phyloP scores from a whole-genome alignment of 192 early-diverging fungal genomes.

The Funneliformis geosporum region DNA sequence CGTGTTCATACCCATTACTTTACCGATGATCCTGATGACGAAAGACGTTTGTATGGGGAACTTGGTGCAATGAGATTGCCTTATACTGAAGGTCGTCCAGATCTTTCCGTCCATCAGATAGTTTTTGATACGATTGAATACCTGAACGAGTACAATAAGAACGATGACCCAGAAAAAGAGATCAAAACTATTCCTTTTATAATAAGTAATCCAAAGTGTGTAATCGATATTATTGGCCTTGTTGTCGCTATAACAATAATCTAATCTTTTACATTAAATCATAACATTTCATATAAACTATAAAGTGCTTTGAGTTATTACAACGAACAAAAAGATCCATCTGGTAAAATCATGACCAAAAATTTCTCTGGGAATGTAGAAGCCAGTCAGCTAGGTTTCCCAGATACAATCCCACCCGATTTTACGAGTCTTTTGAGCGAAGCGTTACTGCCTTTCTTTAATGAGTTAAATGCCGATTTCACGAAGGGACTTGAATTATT shows the following conservation, averaged over 20 bases:
- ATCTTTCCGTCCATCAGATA: slow-evolving; percentile 26
- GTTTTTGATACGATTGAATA: slow-evolving; percentile 37
- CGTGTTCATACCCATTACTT: slow-evolving; percentile 40
- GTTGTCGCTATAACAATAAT: too few species aligned
- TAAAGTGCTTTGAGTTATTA: neutral
- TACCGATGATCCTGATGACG: slow-evolving; percentile 26
- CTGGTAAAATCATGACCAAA: neutral
- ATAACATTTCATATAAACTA: too few species aligned
- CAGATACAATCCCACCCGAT: neutral
- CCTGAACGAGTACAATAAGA: slow-evolving; percentile 28
- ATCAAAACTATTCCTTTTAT: slow-evolving; percentile 35
- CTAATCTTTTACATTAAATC: neutral
- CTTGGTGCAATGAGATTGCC: slow-evolving; percentile 37
- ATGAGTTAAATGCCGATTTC: neutral
- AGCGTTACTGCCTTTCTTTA: neutral
- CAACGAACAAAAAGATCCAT: neutral
- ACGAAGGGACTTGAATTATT: neutral
- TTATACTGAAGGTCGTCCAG: neutral
- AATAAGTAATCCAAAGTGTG: slow-evolving; percentile 27
- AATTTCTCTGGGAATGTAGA: neutral
- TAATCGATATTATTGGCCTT: neutral
- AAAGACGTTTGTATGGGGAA: slow-evolving; percentile 30
- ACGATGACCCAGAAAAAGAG: neutral
- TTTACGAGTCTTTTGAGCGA: neutral
- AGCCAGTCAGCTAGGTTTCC: neutral